phyloP scores from a whole-genome alignment of 1,284 basidiomycete species.

The Phaffia rhodozyma region DNA sequence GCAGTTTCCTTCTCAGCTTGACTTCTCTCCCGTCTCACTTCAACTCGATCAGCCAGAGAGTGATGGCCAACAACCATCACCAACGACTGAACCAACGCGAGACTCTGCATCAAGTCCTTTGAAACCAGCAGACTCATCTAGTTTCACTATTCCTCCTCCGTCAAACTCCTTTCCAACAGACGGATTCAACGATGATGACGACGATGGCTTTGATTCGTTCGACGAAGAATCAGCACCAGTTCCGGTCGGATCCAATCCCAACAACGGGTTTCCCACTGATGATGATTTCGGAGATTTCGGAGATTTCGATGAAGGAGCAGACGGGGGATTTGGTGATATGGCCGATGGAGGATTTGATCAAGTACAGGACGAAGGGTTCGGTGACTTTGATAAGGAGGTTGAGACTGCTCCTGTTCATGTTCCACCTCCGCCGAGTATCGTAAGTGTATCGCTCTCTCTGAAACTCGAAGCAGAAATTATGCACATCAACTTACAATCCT shows the following conservation, averaged over 20 bases:
- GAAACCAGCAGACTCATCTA: neutral
- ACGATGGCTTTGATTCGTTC: neutral
- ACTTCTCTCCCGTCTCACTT: neutral
- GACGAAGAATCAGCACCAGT: conserved; percentile 25
- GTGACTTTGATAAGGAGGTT: conserved; percentile 17
- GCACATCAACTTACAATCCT: conserved; percentile 36
- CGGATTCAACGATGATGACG: neutral
- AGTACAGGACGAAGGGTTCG: conserved; percentile 37
- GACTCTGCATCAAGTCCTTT: neutral
- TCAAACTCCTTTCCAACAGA: neutral
- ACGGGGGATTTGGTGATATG: conserved; percentile 32
- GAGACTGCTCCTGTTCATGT: conserved; percentile 31
- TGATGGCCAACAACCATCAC: too few relatives aligned
- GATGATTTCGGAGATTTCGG: conserved; percentile 53
- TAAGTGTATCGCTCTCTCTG: neutral
- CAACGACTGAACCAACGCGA: neutral
- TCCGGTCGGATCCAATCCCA: conserved; percentile 15
- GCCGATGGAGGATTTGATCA: conserved; percentile 29
- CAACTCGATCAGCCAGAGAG: too few relatives aligned
- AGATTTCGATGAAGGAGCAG: conserved; percentile 56
- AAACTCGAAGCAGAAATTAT: conserved; percentile 37
- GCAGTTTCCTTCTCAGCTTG: neutral
- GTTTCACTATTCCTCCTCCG: neutral
- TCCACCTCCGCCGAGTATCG: conserved; percentile 32
- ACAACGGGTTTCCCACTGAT: conserved; percentile 23